phyloP scores from a whole-genome alignment of 2,329 filamentous ascomycete genomes.

The Colletotrichum magnum region DNA sequence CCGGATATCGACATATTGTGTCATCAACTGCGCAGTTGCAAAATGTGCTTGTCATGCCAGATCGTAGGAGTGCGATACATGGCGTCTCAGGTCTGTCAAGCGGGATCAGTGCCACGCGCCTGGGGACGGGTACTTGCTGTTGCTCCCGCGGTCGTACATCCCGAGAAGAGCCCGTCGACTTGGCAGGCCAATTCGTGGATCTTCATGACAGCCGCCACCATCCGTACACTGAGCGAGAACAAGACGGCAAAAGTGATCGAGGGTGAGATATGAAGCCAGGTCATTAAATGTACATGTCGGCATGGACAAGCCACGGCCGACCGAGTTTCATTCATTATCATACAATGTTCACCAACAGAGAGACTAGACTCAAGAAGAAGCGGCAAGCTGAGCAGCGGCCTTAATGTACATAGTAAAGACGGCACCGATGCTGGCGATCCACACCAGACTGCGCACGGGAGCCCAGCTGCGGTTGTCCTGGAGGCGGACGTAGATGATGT shows the following conservation, averaged over 20 bases:
- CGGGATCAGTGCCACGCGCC: background rate
- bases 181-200: background rate
- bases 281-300: too few species aligned
- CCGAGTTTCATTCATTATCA: too few species aligned
- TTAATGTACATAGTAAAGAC: constrained; percentile 57
- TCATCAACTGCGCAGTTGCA: too few species aligned
- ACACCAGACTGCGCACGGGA: constrained; percentile 54
- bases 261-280: too few species aligned
- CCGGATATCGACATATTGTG: background rate
- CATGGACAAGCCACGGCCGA: too few species aligned
- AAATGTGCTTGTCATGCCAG: background rate
- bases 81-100: background rate
- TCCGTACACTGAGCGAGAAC: background rate
- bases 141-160: background rate
- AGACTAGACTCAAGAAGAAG: constrained; percentile 9
- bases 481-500: constrained; percentile 59
- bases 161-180: background rate
- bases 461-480: constrained; percentile 57
- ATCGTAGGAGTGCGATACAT: background rate
- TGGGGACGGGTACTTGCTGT: constrained; percentile 11
- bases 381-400: constrained; percentile 51
- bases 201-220: background rate
- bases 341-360: too few species aligned
- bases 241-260: background rate
- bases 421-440: constrained; percentile 52